Evolutionary conservation across 2,329 filamentous ascomycete species (phyloP), one percentile per base, ranked within the genome.

Genomic region (Juglanconis sp.): DNA sequence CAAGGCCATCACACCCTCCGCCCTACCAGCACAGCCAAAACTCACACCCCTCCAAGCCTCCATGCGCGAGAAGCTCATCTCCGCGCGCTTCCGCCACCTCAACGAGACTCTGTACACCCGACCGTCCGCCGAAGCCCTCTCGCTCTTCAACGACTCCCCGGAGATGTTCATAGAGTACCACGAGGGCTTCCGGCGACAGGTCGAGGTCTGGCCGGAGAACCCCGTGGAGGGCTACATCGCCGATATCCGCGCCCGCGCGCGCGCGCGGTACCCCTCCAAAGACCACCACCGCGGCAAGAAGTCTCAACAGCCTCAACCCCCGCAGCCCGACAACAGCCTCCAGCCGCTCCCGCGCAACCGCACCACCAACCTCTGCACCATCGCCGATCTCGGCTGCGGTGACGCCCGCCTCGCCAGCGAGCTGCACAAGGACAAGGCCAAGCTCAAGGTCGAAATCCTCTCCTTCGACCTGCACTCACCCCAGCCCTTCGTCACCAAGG

Each of bases 81-180:
- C 93, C 9, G 93, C 95, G 1, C 92, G 95, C 61, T 99, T 99
- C 84, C 92, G 95, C 65, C 92, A 98, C 75, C 87, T 99, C 63
- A 99, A 99, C 74, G 90, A 99, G 78, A 94, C 92, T 0, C 87
- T 99, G 13, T 99, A 99, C 78, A 98, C 94, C 4, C 91, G 88
- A 7, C 91, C 93, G 1, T 99, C 95, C 0, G 80, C 81, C 40
- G 87, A 95, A 65, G 90, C 95, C n/a, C 86, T 95, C 67, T 78
- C 83, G 54, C 86, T 98, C 31, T 98, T 99, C 79, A 80, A 85
- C 55, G 81, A 89, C 38, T 91, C 91, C 53, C 95, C 95, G 0
- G 91, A 96, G 71, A 93, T 98, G 83, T 99, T 98, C 77, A 83
- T 86, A 67, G 93, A 98, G 76, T 99, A 99, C 76, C 95, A 99